Base-by-base conservation (phyloP, 768 basidiomycete genomes). In the Royoungia palumana region DNA sequence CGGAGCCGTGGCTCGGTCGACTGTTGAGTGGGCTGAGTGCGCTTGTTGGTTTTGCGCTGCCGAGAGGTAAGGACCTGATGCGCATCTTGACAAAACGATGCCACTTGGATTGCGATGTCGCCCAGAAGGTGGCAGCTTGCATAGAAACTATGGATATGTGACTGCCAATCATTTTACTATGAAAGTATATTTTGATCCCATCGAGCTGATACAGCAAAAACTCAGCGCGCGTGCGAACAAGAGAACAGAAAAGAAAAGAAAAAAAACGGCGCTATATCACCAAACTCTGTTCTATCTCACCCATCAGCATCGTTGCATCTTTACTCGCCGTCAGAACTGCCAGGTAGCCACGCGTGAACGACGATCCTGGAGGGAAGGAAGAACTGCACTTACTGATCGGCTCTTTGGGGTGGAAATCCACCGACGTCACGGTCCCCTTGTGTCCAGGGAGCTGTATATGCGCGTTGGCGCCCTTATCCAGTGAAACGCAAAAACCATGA, bases 391-490 rank as follows among this genome's bases (percentile, higher is more conserved):
- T 67, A 95, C 93, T 81, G 66, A 96, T 94, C 11, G 94, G 94
- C 59, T 96, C 94, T 61, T 85, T 91, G 9, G 95, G 94, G 66
- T 95, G 93, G 75, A 95, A 96, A 59, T 95, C 96, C 0, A 93
- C 91, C n/a, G 86, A 75, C 2, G 92, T 94, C 13, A 98, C 94
- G 0, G 94, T 94, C 11, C 95, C 94, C 67, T 92, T 96, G 68
- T 99, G 95, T 13, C 95, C 95, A 34, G 95, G 92, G 48, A 97
- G 78, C 89, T 90, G 51, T 17, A 28, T 21, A 20, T n/a, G 44
- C 20, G 30, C 17, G 28, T 35, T 16, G 36, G 38, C 22, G 35
- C 27, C 1, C 2, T 34, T 17, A 14, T 4, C 0, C 16, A 32
- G 9, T 13, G 17, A 47, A n/a, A 25, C 38, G 44, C 41, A 17